These are phyloP conservation scores for Prunus salicina DNA, from an alignment of 306 rosid genomes.

Conservation along the genomic window DNA sequence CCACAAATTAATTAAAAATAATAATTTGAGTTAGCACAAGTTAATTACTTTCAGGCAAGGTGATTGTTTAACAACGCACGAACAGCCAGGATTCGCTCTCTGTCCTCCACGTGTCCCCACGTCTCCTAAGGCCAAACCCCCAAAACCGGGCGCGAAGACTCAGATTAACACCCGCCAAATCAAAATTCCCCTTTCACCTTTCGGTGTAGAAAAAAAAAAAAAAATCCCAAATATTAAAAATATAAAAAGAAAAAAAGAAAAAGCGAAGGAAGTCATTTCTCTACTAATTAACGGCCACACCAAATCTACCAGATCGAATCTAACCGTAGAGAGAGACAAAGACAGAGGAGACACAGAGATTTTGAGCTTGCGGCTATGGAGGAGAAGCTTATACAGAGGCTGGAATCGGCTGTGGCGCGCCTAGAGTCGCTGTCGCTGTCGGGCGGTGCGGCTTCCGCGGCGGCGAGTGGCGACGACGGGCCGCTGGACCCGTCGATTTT, in stretches of 20 bases:
- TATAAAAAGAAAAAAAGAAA: background rate
- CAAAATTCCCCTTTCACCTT: conserved; percentile 19
- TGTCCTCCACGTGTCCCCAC: conserved; percentile 41
- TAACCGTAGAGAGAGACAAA: conserved; percentile 1
- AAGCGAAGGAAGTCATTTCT: background rate
- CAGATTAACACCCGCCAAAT: conserved; percentile 27
- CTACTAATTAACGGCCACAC: conserved; percentile 26
- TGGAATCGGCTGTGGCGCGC: conserved; percentile 85
- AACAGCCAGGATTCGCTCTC: conserved; percentile 22
- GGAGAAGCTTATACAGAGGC: conserved; percentile 63
- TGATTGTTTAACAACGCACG: conserved; percentile 17
- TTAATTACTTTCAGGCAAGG: too few relatives aligned
- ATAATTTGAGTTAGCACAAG: too few relatives aligned
- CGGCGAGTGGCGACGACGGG: conserved; percentile 26
- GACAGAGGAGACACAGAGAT: background rate
- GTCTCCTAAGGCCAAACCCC: background rate
- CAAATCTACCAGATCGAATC: conserved; percentile 37
- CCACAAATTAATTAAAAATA: too few relatives aligned
- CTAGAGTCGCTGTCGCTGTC: conserved; percentile 57
- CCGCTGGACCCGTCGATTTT: conserved; percentile 58
- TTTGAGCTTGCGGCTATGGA: conserved; percentile 45
- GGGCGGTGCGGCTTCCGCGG: conserved; percentile 18
- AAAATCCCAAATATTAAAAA: background rate
- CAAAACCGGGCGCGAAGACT: conserved; percentile 21
- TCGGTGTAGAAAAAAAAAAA: conserved; percentile 25